Evolutionary conservation across 768 basidiomycete species (phyloP), one percentile per base, ranked within the genome.

Genomic region (Amanita pallidorosea): DNA sequence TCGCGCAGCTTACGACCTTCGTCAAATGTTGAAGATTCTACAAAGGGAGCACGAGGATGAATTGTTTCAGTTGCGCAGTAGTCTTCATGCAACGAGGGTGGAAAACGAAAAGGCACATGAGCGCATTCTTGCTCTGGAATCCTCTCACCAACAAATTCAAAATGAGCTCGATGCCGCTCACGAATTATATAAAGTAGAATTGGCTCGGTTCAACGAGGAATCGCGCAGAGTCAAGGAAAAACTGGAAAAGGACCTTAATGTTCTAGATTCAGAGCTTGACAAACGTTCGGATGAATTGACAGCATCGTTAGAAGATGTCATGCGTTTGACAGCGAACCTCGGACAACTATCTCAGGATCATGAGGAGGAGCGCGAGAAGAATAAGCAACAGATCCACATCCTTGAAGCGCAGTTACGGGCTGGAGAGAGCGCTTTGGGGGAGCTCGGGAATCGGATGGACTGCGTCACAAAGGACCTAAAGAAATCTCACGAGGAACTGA

Each of bases 401-500:
- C 54, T 60, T 33, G 59, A 56, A 15, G 58, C 59, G 48, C 59
- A 61, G 46, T 57, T 51, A n/a, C 58, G 64, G 17, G 50, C 58
- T 23, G 67, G 67, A 4, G 64, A 70, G 37, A 60, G 66, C 45
- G 58, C 61, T 15, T 60, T 70, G 47, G 60, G 59, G 3, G 63
- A 67, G 25, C 58, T 77, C 22, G 63, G 62, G 27, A 57, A 65
- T 47, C 65, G 73, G 17, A 55, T 79, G 27, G 50, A 60, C 9
- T 60, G 54, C 31, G 58, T 70, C 25, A 68, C 65, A 38, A 63
- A 58, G n/a, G 68, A 69, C 42, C 60, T 85, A 17, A 64, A 73
- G 37, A 63, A 73, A 45, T 59, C 69, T 23, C 65, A 70, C 42
- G 51, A 51, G 1, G 66, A 70, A 12, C 53, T 72, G 22, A 63